Conservation (phyloP, 148 eudicot genomes). For the Camellia lanceoleosa region DNA sequence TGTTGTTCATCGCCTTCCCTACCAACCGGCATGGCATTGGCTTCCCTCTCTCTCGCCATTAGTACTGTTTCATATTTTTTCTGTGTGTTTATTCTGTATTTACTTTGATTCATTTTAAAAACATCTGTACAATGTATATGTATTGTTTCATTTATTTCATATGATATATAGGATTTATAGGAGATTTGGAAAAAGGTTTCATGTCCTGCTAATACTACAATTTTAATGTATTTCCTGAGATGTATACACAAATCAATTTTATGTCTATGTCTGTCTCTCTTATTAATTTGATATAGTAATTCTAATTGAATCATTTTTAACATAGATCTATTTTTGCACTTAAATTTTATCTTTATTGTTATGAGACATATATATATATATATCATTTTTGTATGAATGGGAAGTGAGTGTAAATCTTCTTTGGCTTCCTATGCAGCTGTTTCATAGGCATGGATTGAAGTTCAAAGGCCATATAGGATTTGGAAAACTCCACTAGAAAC, state of each 20-base stretch:
- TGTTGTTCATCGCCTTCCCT: slow-evolving; percentile 63
- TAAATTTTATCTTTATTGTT: too few relatives aligned
- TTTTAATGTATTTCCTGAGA: background rate
- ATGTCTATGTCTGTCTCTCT: too few relatives aligned
- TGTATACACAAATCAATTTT: background rate
- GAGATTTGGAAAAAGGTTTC: background rate
- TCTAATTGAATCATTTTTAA: too few relatives aligned
- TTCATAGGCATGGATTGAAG: too few relatives aligned
- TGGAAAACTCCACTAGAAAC: too few relatives aligned
- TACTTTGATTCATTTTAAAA: background rate
- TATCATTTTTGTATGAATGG: too few relatives aligned
- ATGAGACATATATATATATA: too few relatives aligned
- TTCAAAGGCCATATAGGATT: too few relatives aligned
- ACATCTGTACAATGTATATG: background rate
- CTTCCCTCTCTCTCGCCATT: slow-evolving; percentile 42
- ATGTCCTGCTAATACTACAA: background rate
- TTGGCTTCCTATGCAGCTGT: too few relatives aligned
- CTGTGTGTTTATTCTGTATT: background rate
- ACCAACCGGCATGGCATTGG: slow-evolving; percentile 62
- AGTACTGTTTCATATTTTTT: background rate
- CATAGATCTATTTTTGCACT: too few relatives aligned
- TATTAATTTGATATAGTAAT: too few relatives aligned
- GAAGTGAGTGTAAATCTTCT: too few relatives aligned
- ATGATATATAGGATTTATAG: background rate
- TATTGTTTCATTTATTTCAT: background rate